Evolutionary conservation across 2,329 filamentous ascomycete genomes (phyloP).

Genomic region (Furcasterigmium furcatum): DNA sequence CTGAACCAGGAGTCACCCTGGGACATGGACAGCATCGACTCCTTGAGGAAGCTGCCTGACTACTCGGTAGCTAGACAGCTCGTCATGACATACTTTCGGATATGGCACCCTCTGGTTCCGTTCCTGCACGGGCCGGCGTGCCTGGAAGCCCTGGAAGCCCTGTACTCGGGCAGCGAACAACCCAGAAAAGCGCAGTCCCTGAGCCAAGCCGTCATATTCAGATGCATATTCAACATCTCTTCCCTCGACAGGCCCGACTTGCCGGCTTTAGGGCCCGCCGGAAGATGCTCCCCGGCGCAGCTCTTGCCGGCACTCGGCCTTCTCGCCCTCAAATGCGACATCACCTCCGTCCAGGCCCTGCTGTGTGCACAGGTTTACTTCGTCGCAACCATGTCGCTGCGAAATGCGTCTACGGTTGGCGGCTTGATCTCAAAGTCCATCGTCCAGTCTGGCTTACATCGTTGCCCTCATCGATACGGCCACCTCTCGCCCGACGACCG

Average conservation of each 20-base stretch:
- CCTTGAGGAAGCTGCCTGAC: slow-evolving; percentile 1
- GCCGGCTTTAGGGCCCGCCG: slow-evolving; percentile 8
- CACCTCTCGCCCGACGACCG: slow-evolving; percentile 29
- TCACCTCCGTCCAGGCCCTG: slow-evolving; percentile 43
- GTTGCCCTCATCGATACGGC: slow-evolving; percentile 47
- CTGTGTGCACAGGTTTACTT: slow-evolving; percentile 46
- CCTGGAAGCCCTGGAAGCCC: slow-evolving; percentile 34
- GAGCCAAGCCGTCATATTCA: slow-evolving; percentile 35
- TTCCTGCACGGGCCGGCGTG: slow-evolving; percentile 48
- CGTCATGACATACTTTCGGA: slow-evolving; percentile 44
- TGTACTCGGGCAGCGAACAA: not conserved
- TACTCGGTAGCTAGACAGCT: slow-evolving; percentile 27
- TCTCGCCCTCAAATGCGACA: slow-evolving; percentile 37
- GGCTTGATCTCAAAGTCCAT: slow-evolving; percentile 42
- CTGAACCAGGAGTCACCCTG: not conserved
- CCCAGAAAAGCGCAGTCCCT: slow-evolving; percentile 5
- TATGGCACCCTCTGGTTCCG: slow-evolving; percentile 50
- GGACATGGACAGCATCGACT: not conserved
- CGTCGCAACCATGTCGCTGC: slow-evolving; percentile 41
- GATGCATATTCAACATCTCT: slow-evolving; percentile 40
- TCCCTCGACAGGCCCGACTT: slow-evolving; percentile 18
- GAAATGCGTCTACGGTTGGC: slow-evolving; percentile 43
- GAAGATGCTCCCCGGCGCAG: slow-evolving; percentile 6
- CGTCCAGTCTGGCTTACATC: slow-evolving; percentile 46
- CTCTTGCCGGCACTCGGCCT: slow-evolving; percentile 27